These are phyloP conservation scores for Moniliella sp. DNA, from an alignment of 1,284 basidiomycete genomes.

Conservation along the genomic window DNA sequence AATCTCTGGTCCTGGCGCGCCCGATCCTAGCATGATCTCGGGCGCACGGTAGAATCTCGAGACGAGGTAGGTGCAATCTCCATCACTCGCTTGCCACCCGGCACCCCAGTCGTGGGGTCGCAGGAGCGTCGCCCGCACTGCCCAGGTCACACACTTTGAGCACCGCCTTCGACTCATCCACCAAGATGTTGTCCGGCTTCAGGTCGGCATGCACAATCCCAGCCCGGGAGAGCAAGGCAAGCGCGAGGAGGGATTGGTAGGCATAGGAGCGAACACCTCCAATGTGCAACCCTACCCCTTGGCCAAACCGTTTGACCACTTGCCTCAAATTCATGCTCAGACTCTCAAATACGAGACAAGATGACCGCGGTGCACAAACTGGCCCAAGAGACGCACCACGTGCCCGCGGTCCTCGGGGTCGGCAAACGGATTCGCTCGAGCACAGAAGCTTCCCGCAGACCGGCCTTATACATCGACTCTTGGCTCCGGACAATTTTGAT, in stretches of 20 bases:
- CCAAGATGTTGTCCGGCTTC: constrained; percentile 33
- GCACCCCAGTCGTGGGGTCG: too few relatives aligned
- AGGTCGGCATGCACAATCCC: constrained; percentile 95
- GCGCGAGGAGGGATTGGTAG: constrained; percentile 74
- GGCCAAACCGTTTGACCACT: constrained; percentile 93
- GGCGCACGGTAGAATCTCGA: constrained; percentile 94
- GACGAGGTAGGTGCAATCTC: constrained; percentile 93
- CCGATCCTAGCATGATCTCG: constrained; percentile 93
- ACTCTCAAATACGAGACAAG: constrained; percentile 89
- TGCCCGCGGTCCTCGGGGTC: constrained; percentile 95
- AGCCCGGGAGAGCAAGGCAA: constrained; percentile 60
- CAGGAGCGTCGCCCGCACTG: constrained; percentile 77
- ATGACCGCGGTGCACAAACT: constrained; percentile 90
- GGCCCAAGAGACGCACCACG: constrained; percentile 65
- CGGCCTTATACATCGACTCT: constrained; percentile 81
- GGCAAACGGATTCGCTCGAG: constrained; percentile 61
- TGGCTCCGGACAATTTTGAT: constrained; percentile 88
- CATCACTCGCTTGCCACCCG: constrained; percentile 72
- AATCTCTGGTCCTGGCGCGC: too few relatives aligned
- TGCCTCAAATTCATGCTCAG: constrained; percentile 88
- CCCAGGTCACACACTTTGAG: constrained; percentile 90
- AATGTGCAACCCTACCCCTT: constrained; percentile 87
- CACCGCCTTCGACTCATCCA: constrained; percentile 79
- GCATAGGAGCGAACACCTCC: constrained; percentile 90
- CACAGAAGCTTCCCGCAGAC: constrained; percentile 73